Evolutionary conservation across 495 filamentous ascomycete species (phyloP), one percentile per base, ranked within the genome.

Genomic region (Hypoxylon intermedium): DNA sequence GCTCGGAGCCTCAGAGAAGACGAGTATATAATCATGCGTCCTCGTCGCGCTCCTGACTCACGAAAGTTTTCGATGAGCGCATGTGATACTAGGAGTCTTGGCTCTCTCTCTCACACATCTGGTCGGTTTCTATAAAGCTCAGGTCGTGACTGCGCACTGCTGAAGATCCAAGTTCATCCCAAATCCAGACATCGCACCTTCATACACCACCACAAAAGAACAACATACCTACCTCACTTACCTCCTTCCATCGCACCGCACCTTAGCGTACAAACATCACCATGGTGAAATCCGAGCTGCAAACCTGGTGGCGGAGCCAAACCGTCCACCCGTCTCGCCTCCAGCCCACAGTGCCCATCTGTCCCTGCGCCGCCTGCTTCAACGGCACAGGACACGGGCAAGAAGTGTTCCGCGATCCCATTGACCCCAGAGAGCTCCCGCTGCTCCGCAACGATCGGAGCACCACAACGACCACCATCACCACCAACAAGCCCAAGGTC

Each of bases 281-380:
- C 33, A 63, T 63, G 60, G 30, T 58, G 50, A 71, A 65, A 13
- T 23, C 59, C 16, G 52, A 61, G 40, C 42, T 71, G 23, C 45
- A 50, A 33, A 47, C 49, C 11, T 71, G 68, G 68, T 69, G 65
- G 65, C 61, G 57, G 31, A 54, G 42, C 20, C 64, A 67, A 15
- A 53, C 59, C 5, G 53, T 44, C 15, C 61, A 71, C 13, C 50
- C 59, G 6, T 53, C 67, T 15, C 45, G 58, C 13, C 16, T 28
- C 13, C 23, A 50, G 30, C 41, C 54, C 11, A 30, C 55, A 7
- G 47, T 60, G 26, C 55, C 68, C n/a, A 67, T 71, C 16, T 71
- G 68, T 20, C 62, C 62, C 9, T 71, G 68, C 26, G 65, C 58
- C 18, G 59, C 66, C 18, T 71, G 68, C 59, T 71, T 71, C 52